Base-by-base conservation (phyloP, 805 yeast species). In the Starmera quercuum region DNA sequence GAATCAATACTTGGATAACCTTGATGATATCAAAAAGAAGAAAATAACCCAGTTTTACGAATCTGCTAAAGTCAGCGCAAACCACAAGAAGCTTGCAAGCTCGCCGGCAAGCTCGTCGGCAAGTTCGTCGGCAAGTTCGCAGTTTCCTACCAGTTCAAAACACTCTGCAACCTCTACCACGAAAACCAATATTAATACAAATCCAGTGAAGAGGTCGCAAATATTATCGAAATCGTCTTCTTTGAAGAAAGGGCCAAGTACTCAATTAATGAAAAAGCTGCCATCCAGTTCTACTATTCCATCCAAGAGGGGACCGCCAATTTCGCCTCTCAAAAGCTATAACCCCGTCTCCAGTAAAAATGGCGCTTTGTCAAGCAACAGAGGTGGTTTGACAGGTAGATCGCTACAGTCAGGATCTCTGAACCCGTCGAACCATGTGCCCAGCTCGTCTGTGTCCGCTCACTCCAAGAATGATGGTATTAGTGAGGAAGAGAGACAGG, bases 11-110 rank as follows among this genome's bases (percentile, higher is more conserved):
- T 52, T 85, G 35, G 87, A 76, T 13, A 71, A 71, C n/a, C 63
- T 90, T 30, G 97, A 90, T 48, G 85, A 80, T 31, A 71, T 78
- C 45, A 76, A 90, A 53, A 73, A 71, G 55, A 66, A 68, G 34
- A 85, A 86, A 49, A 81, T 90, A 24, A 61, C 62, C 27, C 80
- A 77, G 20, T 73, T 70, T 33, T 71, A 46, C 41, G 76, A 74
- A 33, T 53, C 59, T 9, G 85, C 77, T 1, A 63, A 64, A 24
- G 83, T 83, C 1, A 68, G 66, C 24, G 68, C 72, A 4, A 65
- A 63, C 40, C 19, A 38, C n/a, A n/a, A n/a, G n/a, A n/a, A n/a
- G n/a, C n/a, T n/a, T n/a, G n/a, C n/a, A n/a, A n/a, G n/a, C n/a
- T n/a, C n/a, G n/a, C n/a, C n/a, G n/a, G n/a, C n/a, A n/a, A n/a